Conservation (phyloP, 1,139 yeast species). For the Suhomyces chickasaworum region DNA sequence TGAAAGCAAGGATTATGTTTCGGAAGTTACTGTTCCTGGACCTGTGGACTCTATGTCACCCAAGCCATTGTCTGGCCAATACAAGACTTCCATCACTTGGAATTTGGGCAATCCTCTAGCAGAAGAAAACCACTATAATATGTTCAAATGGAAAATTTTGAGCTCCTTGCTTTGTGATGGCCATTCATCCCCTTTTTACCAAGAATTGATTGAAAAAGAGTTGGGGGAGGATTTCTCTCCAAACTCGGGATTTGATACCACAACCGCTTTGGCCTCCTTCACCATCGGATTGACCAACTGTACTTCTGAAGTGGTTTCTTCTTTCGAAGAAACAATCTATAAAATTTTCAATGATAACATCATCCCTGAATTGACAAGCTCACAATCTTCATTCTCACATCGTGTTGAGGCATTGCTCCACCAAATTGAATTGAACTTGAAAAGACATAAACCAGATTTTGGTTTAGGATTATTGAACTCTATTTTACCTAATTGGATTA, state of each 20-base stretch:
- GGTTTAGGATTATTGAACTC: slow-evolving; percentile 80
- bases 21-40: slow-evolving; percentile 48
- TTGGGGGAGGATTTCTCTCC: slow-evolving; percentile 85
- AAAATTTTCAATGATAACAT: slow-evolving; percentile 40
- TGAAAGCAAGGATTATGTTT: slow-evolving; percentile 5
- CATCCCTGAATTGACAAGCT: slow-evolving; percentile 42
- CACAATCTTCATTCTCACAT: slow-evolving; percentile 54
- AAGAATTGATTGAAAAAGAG: slow-evolving; percentile 80
- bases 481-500: slow-evolving; percentile 81
- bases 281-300: slow-evolving; percentile 87
- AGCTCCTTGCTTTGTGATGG: slow-evolving; percentile 82
- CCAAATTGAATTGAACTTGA: slow-evolving; percentile 80
- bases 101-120: slow-evolving; percentile 74
- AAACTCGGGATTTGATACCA: slow-evolving; percentile 84
- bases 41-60: slow-evolving; percentile 77
- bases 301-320: slow-evolving; percentile 48
- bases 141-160: slow-evolving; percentile 73
- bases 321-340: slow-evolving; percentile 47
- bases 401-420: slow-evolving; percentile 84
- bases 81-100: slow-evolving; percentile 87
- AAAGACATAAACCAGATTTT: slow-evolving; percentile 87
- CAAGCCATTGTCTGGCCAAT: slow-evolving; percentile 67
- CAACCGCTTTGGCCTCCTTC: slow-evolving; percentile 76
- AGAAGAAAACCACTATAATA: slow-evolving; percentile 50
- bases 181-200: slow-evolving; percentile 87